Evolutionary conservation across 257 asterid genomes (phyloP), one percentile per base, ranked within the genome.

Genomic region (Nemophila menziesii): DNA sequence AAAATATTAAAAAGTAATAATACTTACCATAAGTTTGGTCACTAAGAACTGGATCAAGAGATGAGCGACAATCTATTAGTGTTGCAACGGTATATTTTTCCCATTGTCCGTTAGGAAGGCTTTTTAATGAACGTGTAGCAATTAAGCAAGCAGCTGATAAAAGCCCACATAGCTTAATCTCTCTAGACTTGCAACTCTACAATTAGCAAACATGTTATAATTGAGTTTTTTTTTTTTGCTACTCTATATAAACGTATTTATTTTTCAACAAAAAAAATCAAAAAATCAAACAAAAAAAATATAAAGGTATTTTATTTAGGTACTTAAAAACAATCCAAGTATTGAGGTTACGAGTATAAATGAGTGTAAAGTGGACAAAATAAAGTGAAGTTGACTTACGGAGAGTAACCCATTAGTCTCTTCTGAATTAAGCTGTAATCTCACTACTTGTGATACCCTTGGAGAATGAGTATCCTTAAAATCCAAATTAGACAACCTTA

Each of bases 1-100:
- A 2, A 15, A 16, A 12, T 8, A 18, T 16, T 20, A 16, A 8
- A 8, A 52, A 42, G 16, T 6, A 22, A 51, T 17, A 18, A 9
- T 29, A 50, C 89, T 33, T 55, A 87, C 95, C 95, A 20, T 62
- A 53, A 55, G 73, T 74, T 39, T 64, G 27, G 62, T 55, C 53
- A 47, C 56, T 72, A 48, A 84, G 94, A 27, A 43, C 74, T 0
- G 95, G 95, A 54, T 89, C 94, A 17, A 89, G 95, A 54, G 71
- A 20, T 5, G 98, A 56, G 17, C 95, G 93, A 54, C 94, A 80
- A 60, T 89, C 85, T 38, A 72, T 45, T 16, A 89, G 92, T 0
- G 92, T 73, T 11, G 65, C 85, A 8, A 78, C 74, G 0, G 78
- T 84, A 23, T 80, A 89, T 60, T 81, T 89, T 58, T 80, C 92